phyloP scores from a whole-genome alignment of 2,329 filamentous ascomycete species.

The Nigrospora oryzae region DNA sequence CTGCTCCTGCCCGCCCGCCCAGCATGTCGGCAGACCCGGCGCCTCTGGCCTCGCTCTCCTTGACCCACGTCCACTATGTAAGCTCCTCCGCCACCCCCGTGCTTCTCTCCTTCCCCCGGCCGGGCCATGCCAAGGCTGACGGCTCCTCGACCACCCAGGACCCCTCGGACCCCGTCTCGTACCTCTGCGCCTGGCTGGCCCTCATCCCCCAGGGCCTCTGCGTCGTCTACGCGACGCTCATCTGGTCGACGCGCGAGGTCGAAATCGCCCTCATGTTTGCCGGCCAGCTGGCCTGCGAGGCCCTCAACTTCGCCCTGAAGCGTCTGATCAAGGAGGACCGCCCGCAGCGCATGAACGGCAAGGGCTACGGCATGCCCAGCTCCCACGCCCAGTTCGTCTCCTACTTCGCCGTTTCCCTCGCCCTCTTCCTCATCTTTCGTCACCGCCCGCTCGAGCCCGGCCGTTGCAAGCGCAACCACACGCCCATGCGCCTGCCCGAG shows the following conservation, averaged over 20 bases:
- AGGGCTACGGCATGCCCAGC: slow-evolving; percentile 93
- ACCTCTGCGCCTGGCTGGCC: slow-evolving; percentile 86
- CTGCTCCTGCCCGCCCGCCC: neutral
- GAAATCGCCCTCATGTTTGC: slow-evolving; percentile 86
- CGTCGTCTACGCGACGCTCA: slow-evolving; percentile 80
- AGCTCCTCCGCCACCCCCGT: slow-evolving; percentile 18
- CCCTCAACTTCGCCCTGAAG: slow-evolving; percentile 82
- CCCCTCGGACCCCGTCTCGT: slow-evolving; percentile 75
- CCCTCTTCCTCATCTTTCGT: slow-evolving; percentile 75
- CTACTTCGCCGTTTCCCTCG: slow-evolving; percentile 80
- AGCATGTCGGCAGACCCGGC: slow-evolving; percentile 31
- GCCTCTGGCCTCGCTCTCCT: slow-evolving; percentile 77
- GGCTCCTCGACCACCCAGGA: slow-evolving; percentile 47
- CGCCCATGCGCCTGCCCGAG: slow-evolving; percentile 52
- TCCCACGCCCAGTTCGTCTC: slow-evolving; percentile 93
- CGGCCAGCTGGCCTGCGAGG: slow-evolving; percentile 88
- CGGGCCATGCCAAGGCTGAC: neutral
- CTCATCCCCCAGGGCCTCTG: slow-evolving; percentile 88
- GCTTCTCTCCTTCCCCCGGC: neutral
- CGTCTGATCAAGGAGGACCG: slow-evolving; percentile 87
- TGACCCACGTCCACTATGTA: slow-evolving; percentile 96
- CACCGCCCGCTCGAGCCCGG: slow-evolving; percentile 50
- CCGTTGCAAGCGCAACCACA: slow-evolving; percentile 28
- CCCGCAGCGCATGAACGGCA: slow-evolving; percentile 74
- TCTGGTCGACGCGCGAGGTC: slow-evolving; percentile 84